Conservation (phyloP, 768 basidiomycete genomes). For the Suillus luteus region DNA sequence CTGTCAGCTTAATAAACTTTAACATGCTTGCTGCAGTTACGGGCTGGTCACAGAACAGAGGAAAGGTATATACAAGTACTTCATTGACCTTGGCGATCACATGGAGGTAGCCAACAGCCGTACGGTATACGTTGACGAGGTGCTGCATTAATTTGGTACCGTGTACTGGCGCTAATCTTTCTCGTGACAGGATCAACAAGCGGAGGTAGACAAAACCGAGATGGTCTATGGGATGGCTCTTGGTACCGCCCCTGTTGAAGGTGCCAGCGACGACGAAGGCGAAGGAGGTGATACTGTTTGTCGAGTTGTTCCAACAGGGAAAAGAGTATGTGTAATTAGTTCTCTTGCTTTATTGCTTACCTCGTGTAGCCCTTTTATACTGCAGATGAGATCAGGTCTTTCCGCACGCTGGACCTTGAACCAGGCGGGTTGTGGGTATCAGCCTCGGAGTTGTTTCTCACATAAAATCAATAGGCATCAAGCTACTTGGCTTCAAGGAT, state of each 20-base stretch:
- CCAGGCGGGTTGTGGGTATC: slow-evolving; percentile 52
- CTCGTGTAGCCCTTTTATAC: slow-evolving; percentile 74
- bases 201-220: slow-evolving; percentile 28
- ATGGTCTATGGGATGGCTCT: slow-evolving; percentile 37
- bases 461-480: slow-evolving; percentile 57
- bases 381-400: slow-evolving; percentile 77
- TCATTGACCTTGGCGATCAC: slow-evolving; percentile 73
- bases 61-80: slow-evolving; percentile 81
- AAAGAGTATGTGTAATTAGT: slow-evolving; percentile 43
- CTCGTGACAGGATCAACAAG: slow-evolving; percentile 28
- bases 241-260: slow-evolving; percentile 37
- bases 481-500: slow-evolving; percentile 91
- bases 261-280: slow-evolving; percentile 34
- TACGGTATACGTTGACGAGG: slow-evolving; percentile 80
- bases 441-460: neutral
- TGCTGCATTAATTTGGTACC: slow-evolving; percentile 4
- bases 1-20: slow-evolving; percentile 10
- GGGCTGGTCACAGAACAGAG: slow-evolving; percentile 86
- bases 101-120: slow-evolving; percentile 75
- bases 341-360: slow-evolving; percentile 9
- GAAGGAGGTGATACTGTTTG: slow-evolving; percentile 40
- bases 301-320: slow-evolving; percentile 50
- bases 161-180: slow-evolving; percentile 10
- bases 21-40: slow-evolving; percentile 54
- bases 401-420: slow-evolving; percentile 78